A percentile compares a stretch with the other conserved stretches of the same genome.
Conservation (phyloP, 2,329 filamentous ascomycete species). For the Colletotrichum tabaci region DNA sequence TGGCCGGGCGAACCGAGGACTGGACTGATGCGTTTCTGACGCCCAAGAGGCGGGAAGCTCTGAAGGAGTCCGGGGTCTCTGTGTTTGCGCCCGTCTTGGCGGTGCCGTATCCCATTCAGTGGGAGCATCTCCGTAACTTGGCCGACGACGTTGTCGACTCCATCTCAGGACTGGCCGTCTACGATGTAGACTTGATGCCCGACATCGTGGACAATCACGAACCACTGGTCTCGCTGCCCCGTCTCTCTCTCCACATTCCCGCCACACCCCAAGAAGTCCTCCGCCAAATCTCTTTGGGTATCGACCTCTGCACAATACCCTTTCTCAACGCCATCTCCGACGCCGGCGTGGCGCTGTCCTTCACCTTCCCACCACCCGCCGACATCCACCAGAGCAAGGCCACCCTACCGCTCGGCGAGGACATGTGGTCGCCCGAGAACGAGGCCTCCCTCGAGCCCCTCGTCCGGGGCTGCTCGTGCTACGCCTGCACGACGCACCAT, state of each 20-base stretch:
- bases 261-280: slow-evolving; percentile 83
- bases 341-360: slow-evolving; percentile 86
- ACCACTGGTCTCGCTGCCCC: slow-evolving; percentile 74
- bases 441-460: slow-evolving; percentile 76
- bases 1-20: slow-evolving; percentile 87
- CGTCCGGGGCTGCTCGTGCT: slow-evolving; percentile 78
- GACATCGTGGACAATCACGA: slow-evolving; percentile 73
- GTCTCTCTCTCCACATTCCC: slow-evolving; percentile 80
- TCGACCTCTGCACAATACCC: slow-evolving; percentile 84
- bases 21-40: slow-evolving; percentile 82
- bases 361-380: slow-evolving; percentile 74
- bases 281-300: slow-evolving; percentile 80
- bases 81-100: slow-evolving; percentile 81
- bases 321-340: slow-evolving; percentile 85
- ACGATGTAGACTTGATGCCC: slow-evolving; percentile 78
- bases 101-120: slow-evolving; percentile 81
- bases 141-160: slow-evolving; percentile 71
- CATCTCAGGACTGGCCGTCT: slow-evolving; percentile 82
- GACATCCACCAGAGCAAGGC: neutral
- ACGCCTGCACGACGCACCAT: slow-evolving; percentile 87
- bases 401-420: slow-evolving; percentile 74
- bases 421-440: slow-evolving; percentile 81
- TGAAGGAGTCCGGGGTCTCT: slow-evolving; percentile 52
- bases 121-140: slow-evolving; percentile 83
- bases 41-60: slow-evolving; percentile 53